phyloP scores from a whole-genome alignment of 2,329 filamentous ascomycete genomes.

The Rosellinia necatrix region DNA sequence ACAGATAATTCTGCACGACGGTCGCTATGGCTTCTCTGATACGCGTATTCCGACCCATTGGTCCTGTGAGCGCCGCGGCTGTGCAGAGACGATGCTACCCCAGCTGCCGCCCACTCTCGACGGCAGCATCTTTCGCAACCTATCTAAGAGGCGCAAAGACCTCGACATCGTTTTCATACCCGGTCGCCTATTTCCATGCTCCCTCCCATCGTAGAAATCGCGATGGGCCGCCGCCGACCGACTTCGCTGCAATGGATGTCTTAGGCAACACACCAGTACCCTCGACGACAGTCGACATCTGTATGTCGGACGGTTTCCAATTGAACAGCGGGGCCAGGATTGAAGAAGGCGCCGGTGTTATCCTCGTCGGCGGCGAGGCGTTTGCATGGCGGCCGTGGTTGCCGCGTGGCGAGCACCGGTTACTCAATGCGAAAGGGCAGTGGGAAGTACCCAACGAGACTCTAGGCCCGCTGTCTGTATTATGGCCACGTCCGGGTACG shows the following conservation, averaged over 20 bases:
- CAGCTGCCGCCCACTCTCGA: slow-evolving; percentile 20
- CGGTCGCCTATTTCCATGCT: slow-evolving; percentile 32
- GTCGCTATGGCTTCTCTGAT: slow-evolving; percentile 32
- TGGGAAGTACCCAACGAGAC: slow-evolving; percentile 74
- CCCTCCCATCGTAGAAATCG: slow-evolving; percentile 22
- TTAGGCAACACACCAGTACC: slow-evolving; percentile 76
- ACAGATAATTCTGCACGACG: slow-evolving; percentile 10
- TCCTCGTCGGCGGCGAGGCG: slow-evolving; percentile 84
- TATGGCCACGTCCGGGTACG: slow-evolving; percentile 89
- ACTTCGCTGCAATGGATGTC: slow-evolving; percentile 79
- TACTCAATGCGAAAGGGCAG: slow-evolving; percentile 79
- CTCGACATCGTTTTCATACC: slow-evolving; percentile 1
- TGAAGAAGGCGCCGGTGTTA: slow-evolving; percentile 68
- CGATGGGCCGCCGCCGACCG: slow-evolving; percentile 49
- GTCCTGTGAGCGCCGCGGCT: slow-evolving; percentile 15
- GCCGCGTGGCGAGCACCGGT: slow-evolving; percentile 42
- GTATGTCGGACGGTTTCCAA: slow-evolving; percentile 81
- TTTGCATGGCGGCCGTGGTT: slow-evolving; percentile 89
- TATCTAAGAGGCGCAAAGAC: slow-evolving; percentile 6
- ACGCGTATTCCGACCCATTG: slow-evolving; percentile 28
- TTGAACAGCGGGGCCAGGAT: slow-evolving; percentile 81
- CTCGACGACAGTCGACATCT: slow-evolving; percentile 82
- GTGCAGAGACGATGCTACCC: slow-evolving; percentile 22
- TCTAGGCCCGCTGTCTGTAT: slow-evolving; percentile 75
- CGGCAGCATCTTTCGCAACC: neutral